Conservation (phyloP, 768 basidiomycete species). For the Boletus pseudo-olivaceus region DNA sequence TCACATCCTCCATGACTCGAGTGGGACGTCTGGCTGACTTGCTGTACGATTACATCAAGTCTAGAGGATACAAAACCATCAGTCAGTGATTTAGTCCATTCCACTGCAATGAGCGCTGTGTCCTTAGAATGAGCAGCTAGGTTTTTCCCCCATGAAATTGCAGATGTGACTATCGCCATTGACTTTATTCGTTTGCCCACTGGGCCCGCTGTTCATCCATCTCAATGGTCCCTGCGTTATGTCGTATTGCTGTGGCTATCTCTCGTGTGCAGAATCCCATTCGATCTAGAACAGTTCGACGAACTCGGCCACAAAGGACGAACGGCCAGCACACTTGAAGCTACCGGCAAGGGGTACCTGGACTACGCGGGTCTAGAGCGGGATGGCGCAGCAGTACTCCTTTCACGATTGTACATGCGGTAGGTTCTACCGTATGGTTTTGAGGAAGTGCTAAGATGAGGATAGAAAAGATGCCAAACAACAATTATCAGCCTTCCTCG, state of each 20-base stretch:
- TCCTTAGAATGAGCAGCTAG: constrained; percentile 55
- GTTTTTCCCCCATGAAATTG: constrained; percentile 90
- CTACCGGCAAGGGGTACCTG: constrained; percentile 55
- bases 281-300: constrained; percentile 85
- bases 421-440: constrained; percentile 29
- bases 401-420: constrained; percentile 81
- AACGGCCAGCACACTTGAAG: constrained; percentile 57
- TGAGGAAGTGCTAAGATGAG: constrained; percentile 8
- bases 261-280: constrained; percentile 90
- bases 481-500: constrained; percentile 51
- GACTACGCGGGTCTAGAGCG: constrained; percentile 77
- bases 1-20: constrained; percentile 34
- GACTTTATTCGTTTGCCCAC: constrained; percentile 53
- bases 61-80: constrained; percentile 86
- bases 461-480: constrained; percentile 55
- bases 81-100: constrained; percentile 49
- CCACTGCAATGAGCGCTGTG: neutral
- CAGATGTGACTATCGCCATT: constrained; percentile 74
- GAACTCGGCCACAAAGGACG: constrained; percentile 47
- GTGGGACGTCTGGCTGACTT: constrained; percentile 55
- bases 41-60: constrained; percentile 81
- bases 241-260: constrained; percentile 90
- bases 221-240: constrained; percentile 81
- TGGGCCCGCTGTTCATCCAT: constrained; percentile 38
- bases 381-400: constrained; percentile 75